Conservation (phyloP, 108 stramenopile genomes). For the Fistulifera pelliculosa region DNA sequence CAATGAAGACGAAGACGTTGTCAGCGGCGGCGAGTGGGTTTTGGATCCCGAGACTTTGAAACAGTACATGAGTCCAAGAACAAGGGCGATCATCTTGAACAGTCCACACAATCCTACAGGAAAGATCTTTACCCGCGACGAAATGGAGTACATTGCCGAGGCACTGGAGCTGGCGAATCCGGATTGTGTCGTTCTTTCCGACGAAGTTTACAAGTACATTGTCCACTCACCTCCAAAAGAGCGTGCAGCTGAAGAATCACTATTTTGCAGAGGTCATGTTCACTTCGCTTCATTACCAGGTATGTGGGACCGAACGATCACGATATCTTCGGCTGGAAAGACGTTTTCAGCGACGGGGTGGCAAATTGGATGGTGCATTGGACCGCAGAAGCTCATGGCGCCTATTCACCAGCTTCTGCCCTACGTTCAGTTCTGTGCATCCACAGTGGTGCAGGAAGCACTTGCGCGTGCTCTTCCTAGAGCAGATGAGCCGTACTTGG, state of each 20-base stretch:
- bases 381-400: conserved; percentile 66
- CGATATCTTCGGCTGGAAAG: conserved; percentile 96
- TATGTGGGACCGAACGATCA: conserved; percentile 90
- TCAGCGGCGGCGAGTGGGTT: conserved; percentile 75
- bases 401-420: conserved; percentile 72
- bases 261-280: conserved; percentile 65
- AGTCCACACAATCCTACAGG: conserved; percentile 99
- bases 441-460: conserved; percentile 90
- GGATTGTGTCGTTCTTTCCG: conserved; percentile 75
- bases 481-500: conserved; percentile 85
- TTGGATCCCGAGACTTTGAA: conserved; percentile 64
- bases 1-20: conserved; percentile 18
- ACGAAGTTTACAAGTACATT: conserved; percentile 99
- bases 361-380: conserved; percentile 98
- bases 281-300: conserved; percentile 80
- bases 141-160: conserved; percentile 86
- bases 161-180: conserved; percentile 61
- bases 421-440: conserved; percentile 95
- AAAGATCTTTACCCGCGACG: conserved; percentile 84
- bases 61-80: conserved; percentile 66
- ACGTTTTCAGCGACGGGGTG: conserved; percentile 98
- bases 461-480: conserved; percentile 65
- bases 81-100: conserved; percentile 89
- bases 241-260: conserved; percentile 16
- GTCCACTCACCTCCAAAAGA: conserved; percentile 75